Percentiles rank a stretch among this genome's conserved stretches.
Conservation (phyloP, 2,329 filamentous ascomycete species). For the Podosphaera fusca region DNA sequence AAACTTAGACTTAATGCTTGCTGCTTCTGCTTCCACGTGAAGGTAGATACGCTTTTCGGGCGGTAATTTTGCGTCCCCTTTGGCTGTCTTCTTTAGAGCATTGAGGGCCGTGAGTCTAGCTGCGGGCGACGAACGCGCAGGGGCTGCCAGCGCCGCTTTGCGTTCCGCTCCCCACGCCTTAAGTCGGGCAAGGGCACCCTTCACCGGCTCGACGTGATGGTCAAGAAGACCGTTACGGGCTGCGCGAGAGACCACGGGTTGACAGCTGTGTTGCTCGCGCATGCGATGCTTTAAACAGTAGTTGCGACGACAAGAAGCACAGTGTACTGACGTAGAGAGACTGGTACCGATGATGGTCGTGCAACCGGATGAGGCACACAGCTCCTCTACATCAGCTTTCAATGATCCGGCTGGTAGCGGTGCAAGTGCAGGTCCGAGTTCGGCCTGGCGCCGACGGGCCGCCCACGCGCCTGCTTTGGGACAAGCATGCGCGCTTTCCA, state of each 20-base stretch:
- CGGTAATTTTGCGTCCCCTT: constrained; percentile 66
- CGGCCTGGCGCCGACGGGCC: constrained; percentile 28
- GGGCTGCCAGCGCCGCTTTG: constrained; percentile 37
- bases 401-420: constrained; percentile 29
- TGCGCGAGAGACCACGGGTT: constrained; percentile 41
- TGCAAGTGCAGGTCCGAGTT: constrained; percentile 23
- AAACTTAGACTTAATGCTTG: constrained; percentile 62
- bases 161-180: constrained; percentile 62
- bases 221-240: constrained; percentile 23
- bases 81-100: constrained; percentile 63
- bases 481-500: constrained; percentile 58
- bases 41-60: constrained; percentile 74
- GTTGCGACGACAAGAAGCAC: constrained; percentile 43
- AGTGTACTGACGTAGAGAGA: constrained; percentile 44
- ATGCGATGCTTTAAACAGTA: constrained; percentile 63
- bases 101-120: constrained; percentile 48
- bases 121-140: constrained; percentile 37
- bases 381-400: constrained; percentile 36
- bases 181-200: constrained; percentile 52
- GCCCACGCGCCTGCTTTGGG: constrained; percentile 37
- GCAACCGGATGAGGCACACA: constrained; percentile 42
- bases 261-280: constrained; percentile 65
- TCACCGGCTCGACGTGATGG: constrained; percentile 36
- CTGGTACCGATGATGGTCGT: constrained; percentile 49
- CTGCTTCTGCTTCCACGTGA: constrained; percentile 72